These are phyloP conservation scores for Candida germanica DNA, from an alignment of 805 yeast species.

Conservation along the genomic window DNA sequence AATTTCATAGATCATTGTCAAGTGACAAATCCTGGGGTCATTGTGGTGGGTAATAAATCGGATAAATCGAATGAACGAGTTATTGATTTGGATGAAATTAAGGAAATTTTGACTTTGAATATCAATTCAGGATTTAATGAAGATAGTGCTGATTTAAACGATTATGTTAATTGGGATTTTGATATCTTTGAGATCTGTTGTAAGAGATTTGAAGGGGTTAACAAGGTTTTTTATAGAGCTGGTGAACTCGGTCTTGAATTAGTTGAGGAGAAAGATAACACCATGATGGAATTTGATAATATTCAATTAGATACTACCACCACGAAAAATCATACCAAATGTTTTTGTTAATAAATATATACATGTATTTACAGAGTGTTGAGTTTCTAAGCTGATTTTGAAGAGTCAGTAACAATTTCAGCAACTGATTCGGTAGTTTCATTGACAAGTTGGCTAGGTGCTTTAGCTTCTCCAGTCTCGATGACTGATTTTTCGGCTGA, in stretches of 20 bases:
- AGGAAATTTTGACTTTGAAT: conserved; percentile 26
- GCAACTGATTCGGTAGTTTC: not conserved
- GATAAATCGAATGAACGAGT: conserved; percentile 37
- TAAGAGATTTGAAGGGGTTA: conserved; percentile 28
- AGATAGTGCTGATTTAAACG: conserved; percentile 17
- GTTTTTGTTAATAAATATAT: conserved; percentile 7
- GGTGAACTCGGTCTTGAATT: conserved; percentile 33
- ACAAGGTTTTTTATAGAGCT: conserved; percentile 32
- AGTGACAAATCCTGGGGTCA: conserved; percentile 44
- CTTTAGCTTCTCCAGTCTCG: not conserved
- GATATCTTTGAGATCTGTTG: conserved; percentile 34
- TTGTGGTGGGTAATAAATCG: conserved; percentile 52
- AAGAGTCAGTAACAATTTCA: not conserved
- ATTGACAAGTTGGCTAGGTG: not conserved
- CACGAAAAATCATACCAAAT: not conserved
- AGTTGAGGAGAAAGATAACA: conserved; percentile 6
- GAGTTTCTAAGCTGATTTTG: not conserved
- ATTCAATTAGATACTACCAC: conserved; percentile 20
- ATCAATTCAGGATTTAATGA: conserved; percentile 6
- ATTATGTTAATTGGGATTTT: conserved; percentile 32
- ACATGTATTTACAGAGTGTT: conserved; percentile 4
- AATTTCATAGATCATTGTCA: conserved; percentile 48
- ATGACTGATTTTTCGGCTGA: conserved; percentile 1
- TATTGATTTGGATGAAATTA: conserved; percentile 35
- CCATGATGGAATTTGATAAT: conserved; percentile 27